Evolutionary conservation across 2,329 filamentous ascomycete genomes (phyloP), one percentile per base, ranked within the genome.

Genomic region (Aureobasidium sp.): DNA sequence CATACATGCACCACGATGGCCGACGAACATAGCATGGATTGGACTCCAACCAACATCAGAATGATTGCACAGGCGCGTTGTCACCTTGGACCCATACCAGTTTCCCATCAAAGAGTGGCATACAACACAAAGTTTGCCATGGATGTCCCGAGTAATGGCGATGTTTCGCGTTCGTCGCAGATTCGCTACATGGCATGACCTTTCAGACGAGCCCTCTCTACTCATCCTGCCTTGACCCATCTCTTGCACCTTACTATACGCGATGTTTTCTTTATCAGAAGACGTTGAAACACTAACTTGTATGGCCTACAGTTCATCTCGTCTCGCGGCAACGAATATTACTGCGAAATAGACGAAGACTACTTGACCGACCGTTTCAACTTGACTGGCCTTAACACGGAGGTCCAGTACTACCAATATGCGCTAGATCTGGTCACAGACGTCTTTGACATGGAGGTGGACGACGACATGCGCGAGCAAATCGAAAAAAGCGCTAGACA

Each of bases 371-470:
- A 98, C 70, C 85, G 93, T 47, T 98, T 98, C 80, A 98, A 98
- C 73, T 77, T 98, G 57, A 98, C 93, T 0, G 93, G 93, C 32
- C 80, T 98, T 47, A 96, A 97, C 72, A 91, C 89, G 30, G 93
- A 98, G 69, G 93, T 98, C 12, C 88, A 95, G 66, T 96, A 97
- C 76, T 98, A 98, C 66, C 93, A 98, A 71, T 96, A 98, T 80
- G 93, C 93, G 14, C 80, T 98, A 40, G 93, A 98, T 67, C 82
- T 98, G 14, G 89, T 98, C 55, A 98, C 93, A 47, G 93, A 98
- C 65, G 91, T 97, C 44, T 98, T 98, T 71, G 93, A 98, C 67
- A 84, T 97, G 65, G 93, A 98, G 70, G 96, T 93, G 72, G 91
- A 97, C 68, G 93, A 98, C 70, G 91, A 97, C 63, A 94, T 97